Evolutionary conservation across 805 yeast species (phyloP).

Genomic region (Tetrapisispora pingtungensis): DNA sequence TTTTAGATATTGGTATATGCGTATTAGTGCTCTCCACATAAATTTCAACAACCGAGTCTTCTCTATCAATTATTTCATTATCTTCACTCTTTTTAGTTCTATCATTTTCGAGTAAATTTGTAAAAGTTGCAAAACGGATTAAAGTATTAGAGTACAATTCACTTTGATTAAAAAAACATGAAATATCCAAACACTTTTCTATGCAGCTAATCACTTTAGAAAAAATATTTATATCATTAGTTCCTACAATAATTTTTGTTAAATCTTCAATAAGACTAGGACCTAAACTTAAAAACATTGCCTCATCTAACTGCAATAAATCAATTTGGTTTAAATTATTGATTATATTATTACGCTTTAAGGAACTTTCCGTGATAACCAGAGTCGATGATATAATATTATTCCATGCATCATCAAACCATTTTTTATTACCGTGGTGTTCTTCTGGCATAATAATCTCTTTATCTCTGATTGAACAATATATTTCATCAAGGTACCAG

Average conservation of each 20-base stretch:
- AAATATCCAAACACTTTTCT: conserved; percentile 74
- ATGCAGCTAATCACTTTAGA: conserved; percentile 78
- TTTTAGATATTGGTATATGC: conserved; percentile 62
- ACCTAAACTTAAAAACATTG: conserved; percentile 55
- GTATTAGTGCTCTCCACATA: conserved; percentile 44
- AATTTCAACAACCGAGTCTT: conserved; percentile 34
- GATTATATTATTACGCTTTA: conserved; percentile 9
- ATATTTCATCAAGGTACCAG: conserved; percentile 78
- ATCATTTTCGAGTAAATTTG: conserved; percentile 40
- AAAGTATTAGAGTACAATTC: conserved; percentile 54
- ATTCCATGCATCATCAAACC: conserved; percentile 86
- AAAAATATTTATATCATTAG: conserved; percentile 81
- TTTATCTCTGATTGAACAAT: conserved; percentile 64
- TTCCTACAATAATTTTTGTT: conserved; percentile 70
- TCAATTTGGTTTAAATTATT: conserved; percentile 17
- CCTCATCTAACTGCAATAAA: conserved; percentile 53
- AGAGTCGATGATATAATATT: conserved; percentile 42
- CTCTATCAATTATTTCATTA: conserved; percentile 8
- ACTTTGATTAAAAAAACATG: conserved; percentile 50
- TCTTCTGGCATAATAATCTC: conserved; percentile 98
- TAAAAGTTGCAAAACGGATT: conserved; percentile 46
- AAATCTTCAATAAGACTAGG: conserved; percentile 59
- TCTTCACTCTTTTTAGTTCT: conserved; percentile 15
- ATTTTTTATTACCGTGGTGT: conserved; percentile 83
- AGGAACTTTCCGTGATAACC: conserved; percentile 20